Conservation (phyloP, 1,139 yeast species). For the Suhomyces maxii region DNA sequence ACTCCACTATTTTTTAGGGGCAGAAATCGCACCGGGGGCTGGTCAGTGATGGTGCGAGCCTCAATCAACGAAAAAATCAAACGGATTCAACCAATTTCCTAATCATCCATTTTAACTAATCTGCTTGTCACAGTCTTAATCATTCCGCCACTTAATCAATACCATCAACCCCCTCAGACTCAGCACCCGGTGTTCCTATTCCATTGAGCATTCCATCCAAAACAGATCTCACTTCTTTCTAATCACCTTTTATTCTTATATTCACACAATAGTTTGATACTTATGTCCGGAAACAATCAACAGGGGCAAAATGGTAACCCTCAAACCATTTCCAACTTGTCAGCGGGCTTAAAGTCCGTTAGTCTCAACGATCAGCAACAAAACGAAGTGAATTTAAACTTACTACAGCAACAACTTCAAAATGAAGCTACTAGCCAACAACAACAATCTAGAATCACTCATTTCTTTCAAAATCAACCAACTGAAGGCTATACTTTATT, state of each 20-base stretch:
- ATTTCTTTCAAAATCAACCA: slow-evolving; percentile 78
- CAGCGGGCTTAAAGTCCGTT: slow-evolving; percentile 53
- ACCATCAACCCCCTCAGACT: too few relatives aligned
- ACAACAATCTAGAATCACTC: slow-evolving; percentile 60
- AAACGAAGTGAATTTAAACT: slow-evolving; percentile 40
- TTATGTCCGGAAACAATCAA: slow-evolving; percentile 10
- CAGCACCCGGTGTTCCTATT: too few relatives aligned
- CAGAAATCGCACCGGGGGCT: too few relatives aligned
- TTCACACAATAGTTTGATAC: background rate
- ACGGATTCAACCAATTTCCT: background rate
- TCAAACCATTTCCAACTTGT: slow-evolving; percentile 43
- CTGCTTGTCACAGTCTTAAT: too few relatives aligned
- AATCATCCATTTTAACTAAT: too few relatives aligned
- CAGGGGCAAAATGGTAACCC: slow-evolving; percentile 7
- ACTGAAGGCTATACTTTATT: slow-evolving; percentile 82
- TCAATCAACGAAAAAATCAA: slow-evolving; percentile 2
- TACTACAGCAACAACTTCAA: slow-evolving; percentile 45
- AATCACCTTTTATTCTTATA: too few relatives aligned
- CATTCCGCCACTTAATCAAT: too few relatives aligned
- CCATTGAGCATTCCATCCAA: too few relatives aligned
- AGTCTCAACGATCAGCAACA: slow-evolving; percentile 43
- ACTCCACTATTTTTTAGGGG: too few relatives aligned
- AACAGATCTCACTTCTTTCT: too few relatives aligned
- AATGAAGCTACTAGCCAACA: slow-evolving; percentile 37
- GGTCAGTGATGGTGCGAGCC: background rate